Evolutionary conservation across 495 filamentous ascomycete species (phyloP).

Genomic region (Aspergillus olivimuriae): DNA sequence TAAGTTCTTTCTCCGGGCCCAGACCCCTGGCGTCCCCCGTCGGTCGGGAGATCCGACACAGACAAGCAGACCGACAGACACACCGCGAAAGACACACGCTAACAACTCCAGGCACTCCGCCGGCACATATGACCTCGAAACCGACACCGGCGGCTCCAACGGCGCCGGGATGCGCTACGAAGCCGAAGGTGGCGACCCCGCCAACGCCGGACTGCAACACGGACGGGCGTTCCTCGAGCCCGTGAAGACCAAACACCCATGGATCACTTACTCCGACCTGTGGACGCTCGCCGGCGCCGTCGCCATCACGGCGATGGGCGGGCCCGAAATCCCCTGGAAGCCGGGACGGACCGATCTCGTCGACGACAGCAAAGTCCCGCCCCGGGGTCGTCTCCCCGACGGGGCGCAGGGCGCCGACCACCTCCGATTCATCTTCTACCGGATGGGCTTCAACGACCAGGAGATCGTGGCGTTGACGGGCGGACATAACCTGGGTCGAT

Average conservation of each 20-base stretch:
- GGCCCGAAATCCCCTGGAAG: constrained; percentile 47
- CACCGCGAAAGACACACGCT: too few species aligned
- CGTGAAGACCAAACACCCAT: constrained; percentile 49
- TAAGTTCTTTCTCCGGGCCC: constrained; percentile 22
- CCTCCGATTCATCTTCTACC: constrained; percentile 51
- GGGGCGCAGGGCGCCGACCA: constrained; percentile 53
- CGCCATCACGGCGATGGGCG: constrained; percentile 52
- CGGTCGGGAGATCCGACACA: too few species aligned
- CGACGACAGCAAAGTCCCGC: constrained; percentile 50
- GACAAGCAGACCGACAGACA: too few species aligned
- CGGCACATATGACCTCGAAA: constrained; percentile 52
- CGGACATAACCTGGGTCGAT: constrained; percentile 57
- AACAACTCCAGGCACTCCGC: constrained; percentile 45
- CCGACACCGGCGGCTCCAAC: constrained; percentile 56
- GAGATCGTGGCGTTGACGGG: constrained; percentile 57
- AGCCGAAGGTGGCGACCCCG: constrained; percentile 55
- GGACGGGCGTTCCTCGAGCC: constrained; percentile 57
- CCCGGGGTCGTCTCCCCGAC: constrained; percentile 52
- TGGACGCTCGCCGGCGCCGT: constrained; percentile 58
- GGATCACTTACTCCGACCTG: constrained; percentile 59
- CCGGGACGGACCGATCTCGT: constrained; percentile 53
- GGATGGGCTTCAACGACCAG: constrained; percentile 61
- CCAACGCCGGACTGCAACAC: constrained; percentile 58
- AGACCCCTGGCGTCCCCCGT: constrained; percentile 4
- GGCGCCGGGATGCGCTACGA: constrained; percentile 62